A percentile compares a stretch with the other conserved stretches of the same genome.
Conservation (phyloP, 164 flowering plant species). For the Cinnamomum chago region DNA sequence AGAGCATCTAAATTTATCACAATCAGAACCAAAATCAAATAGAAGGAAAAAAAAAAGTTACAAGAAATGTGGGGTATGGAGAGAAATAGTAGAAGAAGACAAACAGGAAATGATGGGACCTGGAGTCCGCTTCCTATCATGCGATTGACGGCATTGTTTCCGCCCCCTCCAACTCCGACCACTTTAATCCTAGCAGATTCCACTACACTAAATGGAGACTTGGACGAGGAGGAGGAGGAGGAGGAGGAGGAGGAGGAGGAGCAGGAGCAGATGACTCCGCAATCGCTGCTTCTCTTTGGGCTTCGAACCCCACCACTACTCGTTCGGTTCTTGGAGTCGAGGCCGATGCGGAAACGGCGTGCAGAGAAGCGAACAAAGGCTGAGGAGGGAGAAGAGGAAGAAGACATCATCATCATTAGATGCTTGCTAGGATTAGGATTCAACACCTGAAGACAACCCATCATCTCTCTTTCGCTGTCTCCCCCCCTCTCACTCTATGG, state of each 20-base stretch:
- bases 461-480: not conserved
- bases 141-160: conserved; percentile 96
- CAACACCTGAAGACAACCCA: not conserved
- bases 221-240: conserved; percentile 33
- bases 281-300: not conserved
- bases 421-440: not conserved
- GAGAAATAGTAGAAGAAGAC: not conserved
- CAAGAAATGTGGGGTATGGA: not conserved
- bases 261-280: conserved; percentile 1
- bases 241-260: conserved; percentile 25
- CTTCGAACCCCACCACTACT: not conserved
- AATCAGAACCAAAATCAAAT: too few relatives aligned
- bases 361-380: conserved; percentile 15
- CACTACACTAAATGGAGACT: conserved; percentile 49
- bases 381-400: conserved; percentile 26
- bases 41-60: too few relatives aligned
- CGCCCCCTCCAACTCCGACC: conserved; percentile 98
- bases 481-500: too few relatives aligned
- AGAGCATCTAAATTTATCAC: not conserved
- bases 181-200: conserved; percentile 92
- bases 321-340: conserved; percentile 6
- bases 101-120: conserved; percentile 30
- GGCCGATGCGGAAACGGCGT: conserved; percentile 4
- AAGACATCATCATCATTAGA: not conserved
- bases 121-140: conserved; percentile 94